Evolutionary conservation across 495 filamentous ascomycete genomes (phyloP), one percentile per base, ranked within the genome.

Genomic region (Xylaria curta): DNA sequence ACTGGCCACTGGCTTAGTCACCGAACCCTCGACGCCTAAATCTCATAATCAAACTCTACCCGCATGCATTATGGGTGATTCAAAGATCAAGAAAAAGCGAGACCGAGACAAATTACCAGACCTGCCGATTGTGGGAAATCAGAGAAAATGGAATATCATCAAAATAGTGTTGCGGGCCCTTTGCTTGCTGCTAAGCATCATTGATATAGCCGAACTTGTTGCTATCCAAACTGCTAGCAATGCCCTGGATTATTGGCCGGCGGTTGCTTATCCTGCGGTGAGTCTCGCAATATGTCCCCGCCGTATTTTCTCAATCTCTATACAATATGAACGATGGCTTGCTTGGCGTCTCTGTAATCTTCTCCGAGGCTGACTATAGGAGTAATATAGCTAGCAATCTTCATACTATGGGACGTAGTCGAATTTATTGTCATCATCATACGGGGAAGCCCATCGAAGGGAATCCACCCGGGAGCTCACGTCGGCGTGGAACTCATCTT

Each of bases 401-500:
- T 62, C 36, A 21, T 60, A 31, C 3, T 68, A 26, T 72, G 70
- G 70, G 70, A 72, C 28, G 19, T 62, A 53, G n/a, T 64, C 2
- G 70, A 72, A 12, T 68, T 68, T 24, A 17, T 62, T 13, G 63
- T 66, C 47, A 67, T 72, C 9, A 17, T 40, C n/a, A 7, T 58
- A 15, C 51, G 63, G 28, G 21, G 54, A 7, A 68, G 42, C 54
- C 10, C 31, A 3, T 26, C 28, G 3, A 53, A 58, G 19, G 70
- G 70, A 46, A 4, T 72, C 42, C 70, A 61, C 13, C 62, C 63
- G 13, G 62, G 59, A 13, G 70, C 26, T 15, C 70, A 72, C 28
- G 70, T 72, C 26, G 70, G 53, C 54, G 53, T 68, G 6, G 70
- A 72, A 42, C 61, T 72, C 3, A n/a, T 72, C 4, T n/a, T 72